Evolutionary conservation across 2,329 filamentous ascomycete species (phyloP).

Genomic region (Ophiocordyceps sinensis): DNA sequence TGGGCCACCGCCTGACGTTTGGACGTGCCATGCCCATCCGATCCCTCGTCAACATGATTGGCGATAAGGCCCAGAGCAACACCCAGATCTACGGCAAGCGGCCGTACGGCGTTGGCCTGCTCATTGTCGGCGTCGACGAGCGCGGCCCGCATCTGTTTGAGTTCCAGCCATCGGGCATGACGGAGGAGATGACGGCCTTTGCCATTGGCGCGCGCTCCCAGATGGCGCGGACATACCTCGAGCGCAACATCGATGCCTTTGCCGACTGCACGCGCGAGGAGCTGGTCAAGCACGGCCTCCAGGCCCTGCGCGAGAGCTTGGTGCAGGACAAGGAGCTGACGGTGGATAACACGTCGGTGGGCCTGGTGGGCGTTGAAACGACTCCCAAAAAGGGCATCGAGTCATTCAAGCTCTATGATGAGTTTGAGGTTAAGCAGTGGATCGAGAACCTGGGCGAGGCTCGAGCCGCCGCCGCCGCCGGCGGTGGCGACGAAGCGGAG

Average conservation of each 20-base stretch:
- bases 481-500: conserved; percentile 18
- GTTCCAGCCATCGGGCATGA: conserved; percentile 93
- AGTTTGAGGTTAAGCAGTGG: conserved; percentile 72
- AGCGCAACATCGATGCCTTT: conserved; percentile 81
- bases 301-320: conserved; percentile 86
- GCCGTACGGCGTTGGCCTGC: conserved; percentile 85
- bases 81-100: conserved; percentile 95
- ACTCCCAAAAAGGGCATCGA: conserved; percentile 47
- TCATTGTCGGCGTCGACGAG: conserved; percentile 89
- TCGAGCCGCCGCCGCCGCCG: conserved; percentile 25
- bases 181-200: conserved; percentile 92
- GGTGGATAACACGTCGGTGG: conserved; percentile 90
- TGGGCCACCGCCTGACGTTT: conserved; percentile 90
- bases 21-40: conserved; percentile 84
- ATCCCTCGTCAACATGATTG: conserved; percentile 81
- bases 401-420: conserved; percentile 82
- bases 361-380: conserved; percentile 54
- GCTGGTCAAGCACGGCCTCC: conserved; percentile 78
- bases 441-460: conserved; percentile 57
- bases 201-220: conserved; percentile 92
- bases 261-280: conserved; percentile 64
- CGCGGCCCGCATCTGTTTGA: conserved; percentile 92
- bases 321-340: conserved; percentile 96
- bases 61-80: conserved; percentile 92
- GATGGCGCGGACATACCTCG: conserved; percentile 94